phyloP scores from a whole-genome alignment of 306 rosid genomes.

The Cucurbita pepo region DNA sequence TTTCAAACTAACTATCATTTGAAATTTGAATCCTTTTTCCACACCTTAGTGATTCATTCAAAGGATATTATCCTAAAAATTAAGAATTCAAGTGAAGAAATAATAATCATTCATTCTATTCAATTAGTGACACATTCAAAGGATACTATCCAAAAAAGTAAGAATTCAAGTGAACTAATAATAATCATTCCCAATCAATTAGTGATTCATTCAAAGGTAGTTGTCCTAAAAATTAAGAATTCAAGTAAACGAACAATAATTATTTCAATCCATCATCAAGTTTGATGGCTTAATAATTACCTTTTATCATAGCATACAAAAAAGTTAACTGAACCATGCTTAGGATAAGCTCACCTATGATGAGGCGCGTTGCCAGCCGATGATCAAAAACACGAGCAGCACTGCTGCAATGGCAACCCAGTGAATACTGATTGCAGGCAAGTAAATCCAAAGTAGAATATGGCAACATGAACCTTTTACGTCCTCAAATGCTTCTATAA shows the following conservation, averaged over 20 bases:
- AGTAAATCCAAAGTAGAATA: not conserved
- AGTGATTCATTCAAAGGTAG: not conserved
- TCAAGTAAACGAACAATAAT: not conserved
- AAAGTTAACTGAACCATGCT: not conserved
- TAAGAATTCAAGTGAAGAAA: not conserved
- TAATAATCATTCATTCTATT: not conserved
- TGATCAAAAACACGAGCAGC: not conserved
- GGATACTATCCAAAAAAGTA: not conserved
- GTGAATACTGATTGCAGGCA: not conserved
- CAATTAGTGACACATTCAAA: not conserved
- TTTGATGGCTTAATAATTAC: not conserved
- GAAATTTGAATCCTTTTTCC: not conserved
- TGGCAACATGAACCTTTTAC: not conserved
- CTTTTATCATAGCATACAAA: not conserved
- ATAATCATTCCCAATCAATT: not conserved
- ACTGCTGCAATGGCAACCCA: not conserved
- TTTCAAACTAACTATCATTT: not conserved
- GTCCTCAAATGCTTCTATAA: not conserved
- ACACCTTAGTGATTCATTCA: not conserved
- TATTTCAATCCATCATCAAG: not conserved
- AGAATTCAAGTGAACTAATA: not conserved
- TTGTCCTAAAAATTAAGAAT: not conserved
- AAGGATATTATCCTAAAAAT: not conserved
- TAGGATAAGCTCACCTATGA: not conserved
- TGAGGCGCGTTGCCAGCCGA: not conserved